These are phyloP conservation scores for Protomyces arabidopsidicola DNA, from an alignment of 1,139 yeast species.

Conservation along the genomic window DNA sequence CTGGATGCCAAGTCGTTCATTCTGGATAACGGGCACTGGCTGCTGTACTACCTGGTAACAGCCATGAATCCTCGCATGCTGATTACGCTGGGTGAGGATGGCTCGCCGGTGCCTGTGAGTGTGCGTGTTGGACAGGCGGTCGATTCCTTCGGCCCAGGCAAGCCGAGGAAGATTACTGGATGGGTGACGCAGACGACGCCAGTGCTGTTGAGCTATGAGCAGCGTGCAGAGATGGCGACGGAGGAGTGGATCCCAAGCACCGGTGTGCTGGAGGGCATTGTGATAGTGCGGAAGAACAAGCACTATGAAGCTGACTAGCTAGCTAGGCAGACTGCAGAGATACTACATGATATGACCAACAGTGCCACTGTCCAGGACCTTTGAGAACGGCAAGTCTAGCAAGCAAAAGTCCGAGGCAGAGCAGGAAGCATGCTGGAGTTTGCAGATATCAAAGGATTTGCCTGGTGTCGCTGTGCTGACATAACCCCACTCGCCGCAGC, in stretches of 20 bases:
- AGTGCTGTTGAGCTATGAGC: conserved; percentile 85
- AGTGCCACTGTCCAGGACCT: too few relatives aligned
- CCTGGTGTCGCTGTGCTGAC: too few relatives aligned
- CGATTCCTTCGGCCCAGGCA: conserved; percentile 98
- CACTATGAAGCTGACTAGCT: conserved; percentile 58
- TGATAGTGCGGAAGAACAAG: conserved; percentile 84
- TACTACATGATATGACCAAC: too few relatives aligned
- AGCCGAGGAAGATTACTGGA: conserved; percentile 96
- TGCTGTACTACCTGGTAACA: conserved; percentile 80
- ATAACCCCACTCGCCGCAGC: too few relatives aligned
- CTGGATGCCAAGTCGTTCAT: conserved; percentile 61
- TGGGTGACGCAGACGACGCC: conserved; percentile 99
- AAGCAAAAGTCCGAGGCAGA: too few relatives aligned
- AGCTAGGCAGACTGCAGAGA: background rate
- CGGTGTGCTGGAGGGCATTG: conserved; percentile 84
- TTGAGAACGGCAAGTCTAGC: too few relatives aligned
- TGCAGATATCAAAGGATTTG: too few relatives aligned
- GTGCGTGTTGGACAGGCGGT: conserved; percentile 99
- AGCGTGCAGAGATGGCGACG: conserved; percentile 93
- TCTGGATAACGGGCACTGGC: conserved; percentile 60
- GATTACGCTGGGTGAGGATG: conserved; percentile 83
- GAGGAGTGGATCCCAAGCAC: conserved; percentile 86
- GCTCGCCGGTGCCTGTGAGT: conserved; percentile 85
- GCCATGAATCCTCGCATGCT: conserved; percentile 92
- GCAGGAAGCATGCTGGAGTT: too few relatives aligned